Percentiles rank a stretch among this genome's conserved stretches.
Conservation (phyloP, 2,329 filamentous ascomycete species). For the Sporothrix brasiliensis region DNA sequence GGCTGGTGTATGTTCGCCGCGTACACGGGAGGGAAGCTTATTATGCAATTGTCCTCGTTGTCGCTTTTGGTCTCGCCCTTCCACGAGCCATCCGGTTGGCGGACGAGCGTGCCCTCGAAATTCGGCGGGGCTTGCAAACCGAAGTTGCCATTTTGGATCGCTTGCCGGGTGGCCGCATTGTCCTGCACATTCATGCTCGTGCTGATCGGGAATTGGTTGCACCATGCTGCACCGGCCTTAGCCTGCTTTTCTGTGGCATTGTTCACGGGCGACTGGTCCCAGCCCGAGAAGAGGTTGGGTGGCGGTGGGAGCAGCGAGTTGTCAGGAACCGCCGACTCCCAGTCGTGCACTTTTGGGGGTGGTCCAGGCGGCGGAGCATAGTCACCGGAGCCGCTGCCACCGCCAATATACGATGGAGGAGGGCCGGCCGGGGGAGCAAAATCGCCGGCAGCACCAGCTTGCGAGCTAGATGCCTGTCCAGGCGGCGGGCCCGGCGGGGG, state of each 20-base stretch:
- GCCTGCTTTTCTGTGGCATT: slow-evolving; percentile 59
- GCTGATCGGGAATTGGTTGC: slow-evolving; percentile 60
- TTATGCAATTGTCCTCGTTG: slow-evolving; percentile 64
- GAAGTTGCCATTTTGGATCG: slow-evolving; percentile 57
- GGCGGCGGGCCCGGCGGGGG: slow-evolving; percentile 36
- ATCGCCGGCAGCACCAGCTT: slow-evolving; percentile 31
- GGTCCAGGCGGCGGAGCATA: slow-evolving; percentile 43
- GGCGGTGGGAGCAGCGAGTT: slow-evolving; percentile 73
- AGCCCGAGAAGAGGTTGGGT: slow-evolving; percentile 65
- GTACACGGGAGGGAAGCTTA: slow-evolving; percentile 71
- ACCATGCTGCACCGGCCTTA: slow-evolving; percentile 68
- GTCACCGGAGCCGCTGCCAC: slow-evolving; percentile 26
- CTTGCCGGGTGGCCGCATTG: slow-evolving; percentile 41
- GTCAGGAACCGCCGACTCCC: slow-evolving; percentile 71
- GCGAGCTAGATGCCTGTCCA: neutral
- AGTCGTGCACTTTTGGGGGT: slow-evolving; percentile 59
- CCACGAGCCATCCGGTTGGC: slow-evolving; percentile 57
- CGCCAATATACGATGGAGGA: slow-evolving; percentile 36
- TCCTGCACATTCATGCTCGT: slow-evolving; percentile 50
- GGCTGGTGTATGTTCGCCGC: slow-evolving; percentile 60
- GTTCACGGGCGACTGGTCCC: slow-evolving; percentile 66
- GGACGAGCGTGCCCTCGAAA: slow-evolving; percentile 53
- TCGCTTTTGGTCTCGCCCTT: slow-evolving; percentile 46
- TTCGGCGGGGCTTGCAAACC: slow-evolving; percentile 56
- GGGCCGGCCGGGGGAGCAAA: slow-evolving; percentile 37